phyloP scores from a whole-genome alignment of 2,329 filamentous ascomycete species.

The Trichoderma pleuroti region DNA sequence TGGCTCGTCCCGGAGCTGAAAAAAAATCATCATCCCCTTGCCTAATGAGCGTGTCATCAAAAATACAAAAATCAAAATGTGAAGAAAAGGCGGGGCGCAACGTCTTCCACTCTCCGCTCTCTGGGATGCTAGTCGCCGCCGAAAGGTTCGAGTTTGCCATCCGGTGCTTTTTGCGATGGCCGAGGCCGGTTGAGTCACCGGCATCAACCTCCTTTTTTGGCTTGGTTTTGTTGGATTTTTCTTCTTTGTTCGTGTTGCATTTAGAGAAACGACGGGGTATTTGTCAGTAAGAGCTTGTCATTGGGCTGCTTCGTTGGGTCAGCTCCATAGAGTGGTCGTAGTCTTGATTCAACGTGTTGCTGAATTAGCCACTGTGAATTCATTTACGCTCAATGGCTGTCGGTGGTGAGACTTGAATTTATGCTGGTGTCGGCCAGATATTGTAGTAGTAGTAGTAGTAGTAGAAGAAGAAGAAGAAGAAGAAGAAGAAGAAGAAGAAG shows the following conservation, averaged over 20 bases:
- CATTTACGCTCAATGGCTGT: neutral
- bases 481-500: too few species aligned
- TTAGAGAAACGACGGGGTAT: neutral
- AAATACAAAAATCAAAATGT: neutral
- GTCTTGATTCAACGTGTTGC: neutral
- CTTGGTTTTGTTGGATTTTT: neutral
- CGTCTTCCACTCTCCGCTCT: neutral
- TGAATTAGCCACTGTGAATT: neutral
- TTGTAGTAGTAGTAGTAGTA: too few species aligned
- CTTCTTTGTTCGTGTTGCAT: neutral
- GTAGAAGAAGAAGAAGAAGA: too few species aligned
- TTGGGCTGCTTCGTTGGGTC: neutral
- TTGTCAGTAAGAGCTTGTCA: neutral
- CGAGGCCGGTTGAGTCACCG: neutral
- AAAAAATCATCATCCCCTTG: neutral
- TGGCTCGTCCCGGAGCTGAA: neutral
- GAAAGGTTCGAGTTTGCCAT: neutral
- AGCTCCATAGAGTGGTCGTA: neutral
- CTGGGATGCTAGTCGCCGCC: neutral
- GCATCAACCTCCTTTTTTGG: neutral
- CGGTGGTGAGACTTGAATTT: neutral
- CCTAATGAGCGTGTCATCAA: constrained; percentile 1
- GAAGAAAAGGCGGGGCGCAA: neutral
- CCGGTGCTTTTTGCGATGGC: neutral
- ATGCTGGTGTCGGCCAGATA: too few species aligned